These are phyloP conservation scores for Ramaria rubella DNA, from an alignment of 768 basidiomycete genomes.

Conservation along the genomic window DNA sequence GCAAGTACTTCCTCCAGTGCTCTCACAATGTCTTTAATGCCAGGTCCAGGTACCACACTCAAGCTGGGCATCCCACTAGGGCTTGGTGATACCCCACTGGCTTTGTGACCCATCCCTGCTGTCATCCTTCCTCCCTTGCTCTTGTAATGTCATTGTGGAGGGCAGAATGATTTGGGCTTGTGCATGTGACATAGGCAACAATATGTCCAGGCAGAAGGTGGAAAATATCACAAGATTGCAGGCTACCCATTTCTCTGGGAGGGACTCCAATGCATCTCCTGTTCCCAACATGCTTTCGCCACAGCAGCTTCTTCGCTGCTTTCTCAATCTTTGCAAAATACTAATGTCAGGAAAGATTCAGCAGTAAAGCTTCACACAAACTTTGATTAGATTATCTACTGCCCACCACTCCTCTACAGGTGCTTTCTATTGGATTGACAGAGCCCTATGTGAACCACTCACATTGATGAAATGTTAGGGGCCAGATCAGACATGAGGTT, in stretches of 20 bases:
- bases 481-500: too few species aligned
- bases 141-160: constrained; percentile 44
- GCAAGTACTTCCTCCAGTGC: neutral
- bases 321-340: constrained; percentile 50
- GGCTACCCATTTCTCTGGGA: constrained; percentile 50
- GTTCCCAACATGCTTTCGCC: constrained; percentile 36
- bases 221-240: constrained; percentile 46
- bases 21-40: neutral
- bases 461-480: too few species aligned
- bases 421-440: constrained; percentile 18
- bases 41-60: constrained; percentile 15
- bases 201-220: constrained; percentile 31
- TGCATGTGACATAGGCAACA: constrained; percentile 14
- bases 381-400: constrained; percentile 51
- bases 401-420: constrained; percentile 65
- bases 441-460: too few species aligned
- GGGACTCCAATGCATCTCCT: constrained; percentile 18
- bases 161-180: constrained; percentile 25
- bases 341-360: neutral
- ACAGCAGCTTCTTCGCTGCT: constrained; percentile 51
- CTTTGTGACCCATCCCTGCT: constrained; percentile 14
- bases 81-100: too few species aligned
- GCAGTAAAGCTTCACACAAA: constrained; percentile 23
- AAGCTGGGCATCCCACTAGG: neutral
- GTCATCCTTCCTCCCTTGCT: constrained; percentile 25